Base-by-base conservation (phyloP, 352 stramenopile genomes). In the Phytopythium helicoides region DNA sequence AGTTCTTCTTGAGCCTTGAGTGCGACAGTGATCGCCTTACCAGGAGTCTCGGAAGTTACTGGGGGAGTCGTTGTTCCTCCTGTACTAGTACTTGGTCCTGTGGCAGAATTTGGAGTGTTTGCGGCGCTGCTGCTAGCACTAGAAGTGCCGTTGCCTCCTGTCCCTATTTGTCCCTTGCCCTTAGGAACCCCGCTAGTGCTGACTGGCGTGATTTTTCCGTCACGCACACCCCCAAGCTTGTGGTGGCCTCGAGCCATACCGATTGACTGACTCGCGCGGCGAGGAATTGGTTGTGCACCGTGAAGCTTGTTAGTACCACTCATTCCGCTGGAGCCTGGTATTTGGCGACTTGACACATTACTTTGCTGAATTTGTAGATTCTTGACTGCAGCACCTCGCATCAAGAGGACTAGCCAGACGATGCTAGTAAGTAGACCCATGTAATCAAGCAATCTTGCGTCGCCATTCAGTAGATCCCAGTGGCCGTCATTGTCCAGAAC, bases 361-460 rank as follows among this genome's bases (percentile, higher is more conserved):
- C 73, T 82, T 48, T 89, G 79, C 41, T 92, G 82, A 22, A 94
- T 86, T 54, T 95, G 82, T n/a, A 95, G 64, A 26, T 80, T 95
- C 49, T 92, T 92, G 19, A 95, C 85, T 12, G 82, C 78, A 23
- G 85, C 66, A 26, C 85, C 85, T 36, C 82, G 68, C 65, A 92
- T 89, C 14, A 92, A 61, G 6, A 95, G 53, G 22, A 89, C 73
- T 5, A 95, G 57, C 76, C 82, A 91, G 0, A 90, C 76, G 18
- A 88, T 71, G 16, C 82, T 77, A 15, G 81, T 88, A 25, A 95
- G 76, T 16, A 95, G 63, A 14, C 68, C 69, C 66, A 89, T 89
- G 60, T 92, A 89, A 45, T 95, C 85, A n/a, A 91, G 60, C 42
- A 93, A 56, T 11, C 78, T 66, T 23, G 77, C 75, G 33, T 87